A percentile compares a stretch with the other conserved stretches of the same genome.
phyloP scores from a whole-genome alignment of 768 basidiomycete species.

The Tricholoma sp. region DNA sequence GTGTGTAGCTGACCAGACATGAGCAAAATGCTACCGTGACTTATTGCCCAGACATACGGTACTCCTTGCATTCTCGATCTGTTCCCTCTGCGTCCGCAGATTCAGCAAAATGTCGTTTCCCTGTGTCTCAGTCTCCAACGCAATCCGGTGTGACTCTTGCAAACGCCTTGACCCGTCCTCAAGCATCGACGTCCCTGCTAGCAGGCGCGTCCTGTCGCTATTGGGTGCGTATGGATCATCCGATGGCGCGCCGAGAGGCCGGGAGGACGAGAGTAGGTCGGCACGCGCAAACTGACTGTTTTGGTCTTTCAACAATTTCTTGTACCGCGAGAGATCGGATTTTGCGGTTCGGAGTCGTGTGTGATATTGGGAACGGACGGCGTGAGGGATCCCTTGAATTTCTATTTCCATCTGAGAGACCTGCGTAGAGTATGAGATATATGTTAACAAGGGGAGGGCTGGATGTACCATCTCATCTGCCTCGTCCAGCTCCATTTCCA shows the following conservation, averaged over 20 bases:
- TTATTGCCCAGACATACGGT: slow-evolving; percentile 48
- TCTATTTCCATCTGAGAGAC: slow-evolving; percentile 99
- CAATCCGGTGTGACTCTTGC: slow-evolving; percentile 87
- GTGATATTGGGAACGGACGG: slow-evolving; percentile 73
- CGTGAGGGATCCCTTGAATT: slow-evolving; percentile 89
- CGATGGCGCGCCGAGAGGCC: slow-evolving; percentile 36
- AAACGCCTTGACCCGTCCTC: slow-evolving; percentile 83
- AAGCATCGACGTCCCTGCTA: slow-evolving; percentile 72
- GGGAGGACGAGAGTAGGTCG: slow-evolving; percentile 65
- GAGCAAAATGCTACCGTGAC: neutral
- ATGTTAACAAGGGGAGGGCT: neutral
- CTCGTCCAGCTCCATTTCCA: slow-evolving; percentile 96
- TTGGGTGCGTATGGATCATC: slow-evolving; percentile 77
- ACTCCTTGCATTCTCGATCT: slow-evolving; percentile 89
- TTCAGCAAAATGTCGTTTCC: slow-evolving; percentile 90
- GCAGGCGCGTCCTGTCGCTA: slow-evolving; percentile 73
- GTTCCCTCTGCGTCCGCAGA: slow-evolving; percentile 83
- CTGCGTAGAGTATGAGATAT: slow-evolving; percentile 33
- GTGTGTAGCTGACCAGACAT: slow-evolving; percentile 56
- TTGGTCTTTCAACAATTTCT: slow-evolving; percentile 75
- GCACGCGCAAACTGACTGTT: slow-evolving; percentile 65
- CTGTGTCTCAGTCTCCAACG: slow-evolving; percentile 93
- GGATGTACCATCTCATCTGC: slow-evolving; percentile 86
- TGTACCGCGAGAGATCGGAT: slow-evolving; percentile 67
- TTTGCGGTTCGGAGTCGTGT: slow-evolving; percentile 72